Evolutionary conservation across 2,329 filamentous ascomycete genomes (phyloP), one percentile per base, ranked within the genome.

Genomic region (Chaetomiaceae sp.): DNA sequence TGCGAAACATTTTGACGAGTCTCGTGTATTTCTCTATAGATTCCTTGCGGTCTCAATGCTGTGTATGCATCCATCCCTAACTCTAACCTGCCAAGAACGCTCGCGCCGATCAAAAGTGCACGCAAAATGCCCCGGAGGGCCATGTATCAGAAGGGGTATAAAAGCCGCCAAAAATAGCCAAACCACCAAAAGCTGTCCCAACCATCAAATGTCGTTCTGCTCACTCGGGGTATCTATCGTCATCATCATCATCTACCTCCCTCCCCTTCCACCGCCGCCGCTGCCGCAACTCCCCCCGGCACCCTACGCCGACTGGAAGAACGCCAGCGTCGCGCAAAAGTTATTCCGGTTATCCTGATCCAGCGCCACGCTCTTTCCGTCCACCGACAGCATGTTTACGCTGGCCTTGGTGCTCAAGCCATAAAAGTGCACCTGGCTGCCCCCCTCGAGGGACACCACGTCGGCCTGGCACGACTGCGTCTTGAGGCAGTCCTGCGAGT

Each of bases 341-440:
- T 75, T 82, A 68, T 82, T 85, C 51, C 79, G 73, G 70, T 87
- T 86, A 66, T 86, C 81, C 47, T 67, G 69, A 60, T 84, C 81
- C 4, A 80, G 66, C 43, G 77, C 79, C 1, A 71, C 72, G 13
- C 73, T 69, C 64, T 75, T 61, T 34, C 82, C 82, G 60, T 86
- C 73, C 16, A 85, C 66, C 1, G 78, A 84, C 55, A 90, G 71
- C 85, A 90, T 90, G 71, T 88, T 89, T 47, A 79, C 74, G 20
- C 82, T 77, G 3, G 86, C 86, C 75, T 90, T 90, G 57, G 87
- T 91, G 71, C 78, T 87, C 51, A 91, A 69, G 7, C 81, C 87
- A 58, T 80, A 88, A 33, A 91, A 67, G 60, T 82, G 74, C 34
- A 89, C 75, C 18, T 69, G 67, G 47, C 75, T 87, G 65, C 80